Conservation (phyloP, 805 yeast species). For the Wickerhamomyces kurtzmanii region DNA sequence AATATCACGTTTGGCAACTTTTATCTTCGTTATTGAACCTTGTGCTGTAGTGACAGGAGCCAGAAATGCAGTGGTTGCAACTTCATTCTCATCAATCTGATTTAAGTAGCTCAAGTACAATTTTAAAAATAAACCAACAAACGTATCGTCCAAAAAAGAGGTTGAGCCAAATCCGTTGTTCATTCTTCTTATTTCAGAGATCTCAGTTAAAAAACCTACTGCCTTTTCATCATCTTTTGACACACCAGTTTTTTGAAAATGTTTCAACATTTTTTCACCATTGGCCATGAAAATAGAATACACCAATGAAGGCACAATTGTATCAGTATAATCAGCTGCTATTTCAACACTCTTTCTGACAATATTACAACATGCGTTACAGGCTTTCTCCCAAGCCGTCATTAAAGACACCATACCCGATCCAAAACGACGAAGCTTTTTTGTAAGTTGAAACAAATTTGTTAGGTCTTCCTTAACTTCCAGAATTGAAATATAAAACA, state of each 20-base stretch:
- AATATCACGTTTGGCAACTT: conserved; percentile 40
- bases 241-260: conserved; percentile 19
- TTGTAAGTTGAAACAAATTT: conserved; percentile 49
- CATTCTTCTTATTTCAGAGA: conserved; percentile 54
- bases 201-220: conserved; percentile 36
- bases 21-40: conserved; percentile 26
- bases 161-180: conserved; percentile 81
- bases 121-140: conserved; percentile 48
- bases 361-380: conserved; percentile 40
- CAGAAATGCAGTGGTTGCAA: neutral
- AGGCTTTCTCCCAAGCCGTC: conserved; percentile 58
- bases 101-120: conserved; percentile 22
- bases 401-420: conserved; percentile 63
- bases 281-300: conserved; percentile 31
- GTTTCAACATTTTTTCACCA: conserved; percentile 21
- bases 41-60: conserved; percentile 6
- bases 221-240: conserved; percentile 27
- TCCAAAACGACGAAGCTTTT: conserved; percentile 69
- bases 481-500: conserved; percentile 50
- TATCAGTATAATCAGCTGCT: conserved; percentile 40
- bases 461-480: conserved; percentile 44
- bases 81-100: neutral
- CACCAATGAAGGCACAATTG: conserved; percentile 32
- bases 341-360: conserved; percentile 34
- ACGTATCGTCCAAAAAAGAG: conserved; percentile 63